A percentile compares a stretch with the other conserved stretches of the same genome.
Conservation (phyloP, 2,329 filamentous ascomycete genomes). For the Aureobasidium sp. region DNA sequence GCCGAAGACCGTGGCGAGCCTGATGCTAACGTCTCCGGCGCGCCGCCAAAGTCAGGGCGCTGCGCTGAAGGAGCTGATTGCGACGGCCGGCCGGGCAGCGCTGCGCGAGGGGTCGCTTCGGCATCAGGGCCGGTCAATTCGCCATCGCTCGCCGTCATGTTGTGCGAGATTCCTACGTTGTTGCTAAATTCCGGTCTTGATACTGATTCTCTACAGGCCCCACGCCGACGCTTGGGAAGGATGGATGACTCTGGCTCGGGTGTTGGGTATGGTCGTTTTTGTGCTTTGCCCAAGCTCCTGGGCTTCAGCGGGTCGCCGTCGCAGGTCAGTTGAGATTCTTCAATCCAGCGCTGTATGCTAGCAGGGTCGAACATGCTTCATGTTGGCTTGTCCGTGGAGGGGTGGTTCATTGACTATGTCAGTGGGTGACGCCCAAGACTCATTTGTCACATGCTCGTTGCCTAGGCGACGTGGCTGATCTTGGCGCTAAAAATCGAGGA, state of each 20-base stretch:
- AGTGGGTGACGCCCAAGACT: no score
- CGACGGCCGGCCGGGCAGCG: no score
- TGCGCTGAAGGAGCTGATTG: neutral
- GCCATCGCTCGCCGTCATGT: neutral
- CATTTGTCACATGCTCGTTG: no score
- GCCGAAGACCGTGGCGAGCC: neutral
- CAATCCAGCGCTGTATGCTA: neutral
- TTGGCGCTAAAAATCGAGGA: no score
- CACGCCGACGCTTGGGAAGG: neutral
- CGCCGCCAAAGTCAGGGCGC: neutral
- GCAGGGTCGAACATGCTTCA: slow-evolving; percentile 4
- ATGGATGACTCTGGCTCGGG: neutral
- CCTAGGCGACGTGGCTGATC: no score
- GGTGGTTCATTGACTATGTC: no score
- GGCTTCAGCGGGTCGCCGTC: neutral
- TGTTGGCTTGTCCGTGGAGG: no score
- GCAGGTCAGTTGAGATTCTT: neutral
- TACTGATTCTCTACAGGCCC: no score
- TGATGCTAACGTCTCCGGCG: no score
- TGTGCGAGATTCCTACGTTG: no score
- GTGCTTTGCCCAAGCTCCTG: neutral
- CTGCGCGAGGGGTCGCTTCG: neutral
- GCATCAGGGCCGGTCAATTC: no score
- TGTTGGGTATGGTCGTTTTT: neutral
- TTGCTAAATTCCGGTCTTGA: no score